A percentile compares a stretch with the other conserved stretches of the same genome.
Evolutionary conservation across 768 basidiomycete species (phyloP).

Genomic region (Amanita inopinata): DNA sequence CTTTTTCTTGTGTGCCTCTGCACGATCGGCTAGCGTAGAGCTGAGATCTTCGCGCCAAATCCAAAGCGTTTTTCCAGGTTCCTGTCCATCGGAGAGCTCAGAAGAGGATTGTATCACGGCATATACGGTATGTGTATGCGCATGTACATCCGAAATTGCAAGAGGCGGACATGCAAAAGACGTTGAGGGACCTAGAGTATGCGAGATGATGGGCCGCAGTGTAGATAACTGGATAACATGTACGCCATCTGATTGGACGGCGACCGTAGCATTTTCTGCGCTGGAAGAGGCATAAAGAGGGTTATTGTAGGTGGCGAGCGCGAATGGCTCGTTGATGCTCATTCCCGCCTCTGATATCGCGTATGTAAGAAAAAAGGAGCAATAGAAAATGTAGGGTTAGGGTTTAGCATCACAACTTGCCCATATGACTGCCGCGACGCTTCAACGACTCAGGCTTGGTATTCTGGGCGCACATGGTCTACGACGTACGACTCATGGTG

Average conservation of each 20-base stretch:
- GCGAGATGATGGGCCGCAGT: slow-evolving; percentile 56
- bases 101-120: slow-evolving; percentile 40
- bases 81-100: slow-evolving; percentile 27
- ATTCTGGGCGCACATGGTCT: background rate
- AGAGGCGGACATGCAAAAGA: slow-evolving; percentile 52
- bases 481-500: background rate
- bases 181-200: slow-evolving; percentile 60
- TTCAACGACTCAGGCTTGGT: slow-evolving; percentile 3
- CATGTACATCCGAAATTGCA: slow-evolving; percentile 25
- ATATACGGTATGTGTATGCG: slow-evolving; percentile 41
- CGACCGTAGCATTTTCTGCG: slow-evolving; percentile 36
- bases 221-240: slow-evolving; percentile 61
- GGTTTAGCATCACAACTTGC: background rate
- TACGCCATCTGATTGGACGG: slow-evolving; percentile 65
- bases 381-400: slow-evolving; percentile 8
- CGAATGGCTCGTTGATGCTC: slow-evolving; percentile 27
- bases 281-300: slow-evolving; percentile 5
- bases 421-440: background rate
- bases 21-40: slow-evolving; percentile 21
- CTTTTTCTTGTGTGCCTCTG: slow-evolving; percentile 27
- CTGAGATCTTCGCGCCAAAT: slow-evolving; percentile 49
- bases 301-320: slow-evolving; percentile 25
- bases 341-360: too few species aligned
- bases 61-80: slow-evolving; percentile 45
- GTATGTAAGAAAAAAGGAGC: background rate